phyloP scores from a whole-genome alignment of 176 grass and related monocot species.

The Hyparrhenia diplandra region DNA sequence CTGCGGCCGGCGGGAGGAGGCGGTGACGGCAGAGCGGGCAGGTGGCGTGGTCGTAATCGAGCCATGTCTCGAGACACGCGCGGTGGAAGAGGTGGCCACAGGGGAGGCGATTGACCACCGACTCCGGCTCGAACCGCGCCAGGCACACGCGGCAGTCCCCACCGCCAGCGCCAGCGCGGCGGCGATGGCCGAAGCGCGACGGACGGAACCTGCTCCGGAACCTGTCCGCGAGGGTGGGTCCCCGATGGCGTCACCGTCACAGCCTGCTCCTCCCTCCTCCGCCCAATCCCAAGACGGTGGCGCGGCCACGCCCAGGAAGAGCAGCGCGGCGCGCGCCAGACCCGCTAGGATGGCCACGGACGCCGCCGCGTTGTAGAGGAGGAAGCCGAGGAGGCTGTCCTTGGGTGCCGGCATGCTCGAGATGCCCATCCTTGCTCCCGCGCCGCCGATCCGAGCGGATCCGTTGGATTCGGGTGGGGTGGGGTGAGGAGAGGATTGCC shows the following conservation, averaged over 20 bases:
- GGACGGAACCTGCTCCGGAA: conserved; percentile 53
- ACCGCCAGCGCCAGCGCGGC: background rate
- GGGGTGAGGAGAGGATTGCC: background rate
- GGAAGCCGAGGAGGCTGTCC: conserved; percentile 54
- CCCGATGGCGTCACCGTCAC: background rate
- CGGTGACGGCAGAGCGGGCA: conserved; percentile 69
- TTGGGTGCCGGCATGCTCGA: conserved; percentile 66
- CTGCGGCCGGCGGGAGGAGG: conserved; percentile 18
- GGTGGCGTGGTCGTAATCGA: conserved; percentile 65
- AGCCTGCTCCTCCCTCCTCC: background rate
- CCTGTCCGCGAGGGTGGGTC: conserved; percentile 49
- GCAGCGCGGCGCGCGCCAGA: conserved; percentile 34
- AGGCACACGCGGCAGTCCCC: conserved; percentile 36
- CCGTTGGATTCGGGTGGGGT: background rate
- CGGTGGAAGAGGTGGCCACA: conserved; percentile 89
- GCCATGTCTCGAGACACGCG: conserved; percentile 74
- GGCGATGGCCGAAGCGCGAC: conserved; percentile 42
- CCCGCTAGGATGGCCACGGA: conserved; percentile 52
- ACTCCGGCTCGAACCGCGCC: conserved; percentile 57
- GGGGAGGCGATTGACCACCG: conserved; percentile 70
- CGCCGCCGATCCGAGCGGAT: background rate
- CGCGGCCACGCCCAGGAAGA: conserved; percentile 38
- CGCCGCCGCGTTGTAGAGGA: conserved; percentile 64
- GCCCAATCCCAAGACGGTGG: background rate
- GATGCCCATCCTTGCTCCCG: conserved; percentile 63